A percentile compares a stretch with the other conserved stretches of the same genome.
Conservation (phyloP, 352 stramenopile species). For the Phytopythium mirpurense region DNA sequence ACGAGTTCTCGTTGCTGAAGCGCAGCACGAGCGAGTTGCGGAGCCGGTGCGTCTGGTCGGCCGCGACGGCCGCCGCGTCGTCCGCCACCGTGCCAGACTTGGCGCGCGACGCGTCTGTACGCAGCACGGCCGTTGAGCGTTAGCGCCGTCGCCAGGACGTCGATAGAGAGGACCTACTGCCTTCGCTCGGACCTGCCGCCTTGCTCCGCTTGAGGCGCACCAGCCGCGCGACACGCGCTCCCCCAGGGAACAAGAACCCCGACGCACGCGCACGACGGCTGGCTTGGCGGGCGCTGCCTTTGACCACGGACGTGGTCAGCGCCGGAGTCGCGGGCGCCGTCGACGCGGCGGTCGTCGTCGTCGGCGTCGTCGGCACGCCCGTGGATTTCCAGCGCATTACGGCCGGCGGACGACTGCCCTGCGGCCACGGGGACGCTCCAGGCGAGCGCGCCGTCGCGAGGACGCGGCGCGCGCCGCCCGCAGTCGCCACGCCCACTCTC, state of each 20-base stretch:
- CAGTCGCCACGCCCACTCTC: not conserved
- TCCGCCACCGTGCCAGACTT: constrained; percentile 27
- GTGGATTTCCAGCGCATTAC: constrained; percentile 5
- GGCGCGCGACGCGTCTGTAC: constrained; percentile 16
- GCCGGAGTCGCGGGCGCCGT: not conserved
- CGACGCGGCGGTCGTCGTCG: not conserved
- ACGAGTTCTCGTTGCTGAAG: constrained; percentile 88
- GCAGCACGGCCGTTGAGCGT: not conserved
- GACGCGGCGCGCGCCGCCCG: not conserved
- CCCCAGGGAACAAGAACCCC: constrained; percentile 15
- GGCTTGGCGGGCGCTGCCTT: constrained; percentile 9
- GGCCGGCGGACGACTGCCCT: not conserved
- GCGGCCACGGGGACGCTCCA: not conserved
- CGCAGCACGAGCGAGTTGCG: constrained; percentile 47
- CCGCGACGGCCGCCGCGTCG: constrained; percentile 11
- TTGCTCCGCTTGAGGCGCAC: constrained; percentile 26
- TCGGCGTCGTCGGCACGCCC: constrained; percentile 4
- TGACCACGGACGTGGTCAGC: constrained; percentile 13
- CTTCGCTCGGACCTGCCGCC: constrained; percentile 5
- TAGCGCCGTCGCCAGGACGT: not conserved
- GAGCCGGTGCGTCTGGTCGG: constrained; percentile 23
- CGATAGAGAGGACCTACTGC: no score
- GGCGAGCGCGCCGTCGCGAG: not conserved
- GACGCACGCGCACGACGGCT: constrained; percentile 9
- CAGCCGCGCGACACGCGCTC: constrained; percentile 20